Evolutionary conservation across 305 asterid genomes (phyloP).

Genomic region (Nicotiana rustica): DNA sequence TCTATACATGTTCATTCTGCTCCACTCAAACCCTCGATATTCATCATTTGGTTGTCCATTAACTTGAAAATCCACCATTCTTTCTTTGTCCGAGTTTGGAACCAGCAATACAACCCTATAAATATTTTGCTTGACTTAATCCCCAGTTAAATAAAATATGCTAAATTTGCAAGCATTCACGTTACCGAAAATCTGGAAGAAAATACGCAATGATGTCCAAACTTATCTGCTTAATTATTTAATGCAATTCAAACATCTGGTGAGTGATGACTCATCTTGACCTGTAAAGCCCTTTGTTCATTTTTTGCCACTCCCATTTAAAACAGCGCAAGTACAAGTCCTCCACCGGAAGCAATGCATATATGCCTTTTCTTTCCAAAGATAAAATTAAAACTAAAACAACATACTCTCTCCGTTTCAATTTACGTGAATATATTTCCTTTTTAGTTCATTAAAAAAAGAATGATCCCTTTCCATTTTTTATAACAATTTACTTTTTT

Average conservation of each 20-base stretch:
- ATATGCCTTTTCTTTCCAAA: slow-evolving; percentile 46
- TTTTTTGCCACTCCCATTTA: neutral
- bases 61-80: too few relatives aligned
- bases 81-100: too few relatives aligned
- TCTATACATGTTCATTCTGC: neutral
- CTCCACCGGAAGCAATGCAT: slow-evolving; percentile 68
- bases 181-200: too few relatives aligned
- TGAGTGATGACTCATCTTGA: slow-evolving; percentile 12
- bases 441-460: too few relatives aligned
- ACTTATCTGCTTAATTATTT: neutral
- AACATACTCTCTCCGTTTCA: neutral
- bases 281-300: neutral
- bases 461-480: too few relatives aligned
- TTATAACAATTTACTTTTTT: too few relatives aligned
- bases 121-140: neutral
- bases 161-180: too few relatives aligned
- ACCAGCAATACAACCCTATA: neutral
- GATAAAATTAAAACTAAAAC: slow-evolving; percentile 33
- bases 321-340: slow-evolving; percentile 38
- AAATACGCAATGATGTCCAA: too few relatives aligned
- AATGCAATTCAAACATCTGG: neutral
- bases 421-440: too few relatives aligned
- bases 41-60: neutral
- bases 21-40: too few relatives aligned
- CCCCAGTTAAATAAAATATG: too few relatives aligned